A percentile compares a stretch with the other conserved stretches of the same genome.
Conservation (phyloP, 768 basidiomycete species). For the Suillus decipiens region DNA sequence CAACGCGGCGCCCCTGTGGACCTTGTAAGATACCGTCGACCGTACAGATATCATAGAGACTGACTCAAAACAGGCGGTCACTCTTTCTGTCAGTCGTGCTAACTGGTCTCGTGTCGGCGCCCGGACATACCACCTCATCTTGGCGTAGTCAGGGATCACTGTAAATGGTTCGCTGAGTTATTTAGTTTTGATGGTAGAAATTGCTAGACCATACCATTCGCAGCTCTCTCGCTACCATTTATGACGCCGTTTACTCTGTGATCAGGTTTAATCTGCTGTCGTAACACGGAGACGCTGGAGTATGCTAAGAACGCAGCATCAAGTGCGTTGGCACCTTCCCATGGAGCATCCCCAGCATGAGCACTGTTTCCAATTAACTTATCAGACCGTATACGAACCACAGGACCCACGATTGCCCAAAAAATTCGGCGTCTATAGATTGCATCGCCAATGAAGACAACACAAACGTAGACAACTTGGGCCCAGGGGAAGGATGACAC, state of each 20-base stretch:
- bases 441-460: constrained; percentile 66
- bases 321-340: constrained; percentile 85
- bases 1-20: constrained; percentile 59
- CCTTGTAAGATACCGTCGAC: constrained; percentile 14
- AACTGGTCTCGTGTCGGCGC: constrained; percentile 66
- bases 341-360: constrained; percentile 79
- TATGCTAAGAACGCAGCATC: constrained; percentile 90
- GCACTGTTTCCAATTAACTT: constrained; percentile 46
- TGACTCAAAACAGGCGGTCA: constrained; percentile 72
- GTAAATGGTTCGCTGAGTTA: constrained; percentile 11
- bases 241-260: constrained; percentile 80
- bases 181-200: not conserved
- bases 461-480: constrained; percentile 48
- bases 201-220: constrained; percentile 56
- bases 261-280: constrained; percentile 86
- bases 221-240: constrained; percentile 58
- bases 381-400: constrained; percentile 2
- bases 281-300: constrained; percentile 71
- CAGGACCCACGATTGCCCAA: constrained; percentile 64
- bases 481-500: constrained; percentile 73
- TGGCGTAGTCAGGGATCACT: constrained; percentile 87
- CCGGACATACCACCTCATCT: constrained; percentile 71
- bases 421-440: constrained; percentile 66
- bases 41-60: constrained; percentile 22
- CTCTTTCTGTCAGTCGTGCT: constrained; percentile 52